Percentiles rank a stretch among this genome's conserved stretches.
Evolutionary conservation across 805 yeast genomes (phyloP).

Genomic region (Yamadazyma philogaea): DNA sequence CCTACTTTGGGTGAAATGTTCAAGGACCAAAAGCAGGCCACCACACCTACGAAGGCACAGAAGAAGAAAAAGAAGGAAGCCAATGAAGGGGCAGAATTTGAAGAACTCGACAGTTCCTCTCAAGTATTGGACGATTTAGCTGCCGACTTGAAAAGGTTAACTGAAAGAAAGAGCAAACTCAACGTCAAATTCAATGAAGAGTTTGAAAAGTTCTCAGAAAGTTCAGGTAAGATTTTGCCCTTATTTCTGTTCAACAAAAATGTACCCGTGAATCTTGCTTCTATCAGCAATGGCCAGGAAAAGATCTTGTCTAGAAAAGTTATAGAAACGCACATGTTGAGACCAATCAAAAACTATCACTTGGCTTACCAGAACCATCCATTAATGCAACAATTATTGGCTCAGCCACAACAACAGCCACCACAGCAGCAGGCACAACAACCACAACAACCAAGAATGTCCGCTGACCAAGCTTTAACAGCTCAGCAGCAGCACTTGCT

Average conservation of each 20-base stretch:
- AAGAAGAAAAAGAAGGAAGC: conserved; percentile 28
- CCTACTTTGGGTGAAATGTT: conserved; percentile 54
- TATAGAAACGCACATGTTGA: conserved; percentile 38
- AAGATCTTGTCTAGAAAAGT: conserved; percentile 35
- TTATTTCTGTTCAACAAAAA: conserved; percentile 47
- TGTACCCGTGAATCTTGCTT: conserved; percentile 28
- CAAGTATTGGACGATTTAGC: conserved; percentile 49
- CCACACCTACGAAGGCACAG: conserved; percentile 24
- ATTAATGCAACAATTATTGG: conserved; percentile 32
- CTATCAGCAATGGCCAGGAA: conserved; percentile 29
- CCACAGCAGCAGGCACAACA: conserved; percentile 18
- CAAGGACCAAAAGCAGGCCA: conserved; percentile 34
- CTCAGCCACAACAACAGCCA: conserved; percentile 33
- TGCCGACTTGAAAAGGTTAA: conserved; percentile 36
- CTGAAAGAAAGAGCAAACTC: conserved; percentile 37
- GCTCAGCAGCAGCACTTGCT: conserved; percentile 15
- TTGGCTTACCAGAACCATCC: conserved; percentile 46
- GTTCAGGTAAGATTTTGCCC: conserved; percentile 31
- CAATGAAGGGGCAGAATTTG: conserved; percentile 49
- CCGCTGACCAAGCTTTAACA: conserved; percentile 12
- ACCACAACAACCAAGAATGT: conserved; percentile 19
- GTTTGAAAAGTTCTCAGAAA: conserved; percentile 13
- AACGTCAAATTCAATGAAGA: conserved; percentile 32
- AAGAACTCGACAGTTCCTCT: conserved; percentile 41
- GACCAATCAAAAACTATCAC: conserved; percentile 44